phyloP scores from a whole-genome alignment of 2,329 filamentous ascomycete genomes.

The Fusarium miscanthi region DNA sequence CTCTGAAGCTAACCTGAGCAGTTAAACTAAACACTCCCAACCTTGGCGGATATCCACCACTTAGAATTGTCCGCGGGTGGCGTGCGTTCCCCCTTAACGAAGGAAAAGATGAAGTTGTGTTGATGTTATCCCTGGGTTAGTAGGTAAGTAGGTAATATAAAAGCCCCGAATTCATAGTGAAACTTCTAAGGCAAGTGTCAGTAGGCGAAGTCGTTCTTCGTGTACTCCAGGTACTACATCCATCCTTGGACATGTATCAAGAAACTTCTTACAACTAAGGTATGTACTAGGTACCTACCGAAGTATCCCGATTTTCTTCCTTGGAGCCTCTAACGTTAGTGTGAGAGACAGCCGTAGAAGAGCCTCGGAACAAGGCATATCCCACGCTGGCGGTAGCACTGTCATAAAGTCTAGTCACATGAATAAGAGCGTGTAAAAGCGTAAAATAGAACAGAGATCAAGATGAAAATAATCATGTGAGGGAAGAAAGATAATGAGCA shows the following conservation, averaged over 20 bases:
- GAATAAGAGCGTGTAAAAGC: not conserved
- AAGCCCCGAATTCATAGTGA: not conserved
- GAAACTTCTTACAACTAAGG: too few relatives aligned
- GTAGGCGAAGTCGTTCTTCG: not conserved
- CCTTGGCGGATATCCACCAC: constrained; percentile 14
- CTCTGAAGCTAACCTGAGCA: constrained; percentile 5
- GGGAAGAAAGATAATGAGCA: not conserved
- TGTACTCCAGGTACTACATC: not conserved
- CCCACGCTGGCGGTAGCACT: constrained; percentile 14
- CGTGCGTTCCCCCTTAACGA: not conserved
- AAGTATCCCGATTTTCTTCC: not conserved
- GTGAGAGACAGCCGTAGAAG: not conserved
- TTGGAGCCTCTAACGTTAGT: not conserved
- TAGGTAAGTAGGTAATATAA: not conserved
- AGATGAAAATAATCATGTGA: not conserved
- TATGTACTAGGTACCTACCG: not conserved
- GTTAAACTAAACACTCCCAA: constrained; percentile 9
- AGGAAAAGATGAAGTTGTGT: not conserved
- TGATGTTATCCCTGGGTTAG: not conserved
- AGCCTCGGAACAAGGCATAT: constrained; percentile 20
- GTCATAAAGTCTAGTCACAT: constrained; percentile 4
- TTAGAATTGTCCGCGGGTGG: constrained; percentile 4
- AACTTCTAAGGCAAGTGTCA: not conserved
- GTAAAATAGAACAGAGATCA: not conserved
- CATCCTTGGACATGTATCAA: not conserved